Evolutionary conservation across 148 eudicot genomes (phyloP).

Genomic region (Camellia sinensis): DNA sequence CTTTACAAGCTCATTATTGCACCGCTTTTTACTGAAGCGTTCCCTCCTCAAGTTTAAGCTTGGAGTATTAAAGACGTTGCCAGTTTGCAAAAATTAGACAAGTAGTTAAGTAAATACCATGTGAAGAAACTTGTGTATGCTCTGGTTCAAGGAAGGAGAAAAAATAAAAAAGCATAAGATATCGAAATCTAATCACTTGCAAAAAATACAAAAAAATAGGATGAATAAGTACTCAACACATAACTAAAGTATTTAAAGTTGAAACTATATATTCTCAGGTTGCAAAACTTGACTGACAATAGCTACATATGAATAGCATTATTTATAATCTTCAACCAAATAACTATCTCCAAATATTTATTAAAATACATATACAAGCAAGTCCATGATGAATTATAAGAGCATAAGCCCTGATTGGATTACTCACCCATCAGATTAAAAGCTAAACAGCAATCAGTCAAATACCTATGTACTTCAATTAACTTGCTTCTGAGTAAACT

Average conservation of each 20-base stretch:
- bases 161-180: not conserved
- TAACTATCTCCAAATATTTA: not conserved
- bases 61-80: slow-evolving; percentile 19
- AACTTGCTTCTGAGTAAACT: not conserved
- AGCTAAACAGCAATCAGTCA: not conserved
- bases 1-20: slow-evolving; percentile 34
- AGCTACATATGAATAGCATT: not conserved
- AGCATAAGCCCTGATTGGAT: not conserved
- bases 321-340: not conserved
- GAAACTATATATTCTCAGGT: too few relatives aligned
- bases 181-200: not conserved
- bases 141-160: too few relatives aligned
- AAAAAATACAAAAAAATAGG: not conserved
- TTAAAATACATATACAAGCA: not conserved
- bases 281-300: not conserved
- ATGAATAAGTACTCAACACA: not conserved
- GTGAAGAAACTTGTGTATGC: not conserved
- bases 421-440: not conserved
- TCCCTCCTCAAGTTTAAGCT: slow-evolving; percentile 26
- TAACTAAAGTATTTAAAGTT: not conserved
- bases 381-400: not conserved
- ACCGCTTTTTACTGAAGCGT: slow-evolving; percentile 19
- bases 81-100: slow-evolving; percentile 39
- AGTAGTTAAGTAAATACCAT: slow-evolving; percentile 12
- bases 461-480: not conserved